A percentile compares a stretch with the other conserved stretches of the same genome.
Evolutionary conservation across 805 yeast genomes (phyloP).

Genomic region (Wickerhamiella sorbophila): DNA sequence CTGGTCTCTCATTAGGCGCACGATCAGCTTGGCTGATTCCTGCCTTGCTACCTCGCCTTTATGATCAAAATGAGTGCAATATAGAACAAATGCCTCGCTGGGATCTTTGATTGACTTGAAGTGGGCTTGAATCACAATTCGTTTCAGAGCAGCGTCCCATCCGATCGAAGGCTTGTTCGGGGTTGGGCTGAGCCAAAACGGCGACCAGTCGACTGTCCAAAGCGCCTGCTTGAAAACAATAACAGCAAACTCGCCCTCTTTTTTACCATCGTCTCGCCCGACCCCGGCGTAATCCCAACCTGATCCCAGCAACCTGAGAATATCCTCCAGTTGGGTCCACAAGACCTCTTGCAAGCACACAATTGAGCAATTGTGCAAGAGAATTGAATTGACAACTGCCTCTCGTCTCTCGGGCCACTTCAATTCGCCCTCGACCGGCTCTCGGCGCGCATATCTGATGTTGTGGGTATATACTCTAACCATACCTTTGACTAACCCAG

Average conservation of each 20-base stretch:
- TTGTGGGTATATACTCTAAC: constrained; percentile 17
- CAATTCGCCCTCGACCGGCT: constrained; percentile 25
- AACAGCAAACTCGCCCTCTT: constrained; percentile 39
- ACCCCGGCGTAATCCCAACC: constrained; percentile 36
- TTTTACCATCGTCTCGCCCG: constrained; percentile 40
- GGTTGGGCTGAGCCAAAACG: constrained; percentile 41
- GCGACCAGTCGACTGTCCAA: constrained; percentile 30
- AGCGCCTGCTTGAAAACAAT: constrained; percentile 29
- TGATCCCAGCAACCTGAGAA: constrained; percentile 24
- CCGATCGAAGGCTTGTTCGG: constrained; percentile 40
- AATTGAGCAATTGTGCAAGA: constrained; percentile 27
- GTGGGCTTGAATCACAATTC: constrained; percentile 25
- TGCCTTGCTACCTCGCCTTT: constrained; percentile 33
- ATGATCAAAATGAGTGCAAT: constrained; percentile 41
- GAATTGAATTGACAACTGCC: constrained; percentile 30
- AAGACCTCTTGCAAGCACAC: constrained; percentile 38
- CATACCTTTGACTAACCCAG: background rate
- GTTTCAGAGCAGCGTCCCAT: constrained; percentile 34
- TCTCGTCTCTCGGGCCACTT: constrained; percentile 33
- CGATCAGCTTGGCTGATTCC: constrained; percentile 33
- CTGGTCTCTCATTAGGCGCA: constrained; percentile 20
- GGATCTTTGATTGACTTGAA: constrained; percentile 8
- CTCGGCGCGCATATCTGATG: constrained; percentile 17
- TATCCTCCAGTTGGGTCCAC: constrained; percentile 33
- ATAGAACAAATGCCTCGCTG: constrained; percentile 19